Percentiles rank a stretch among this genome's conserved stretches.
These are phyloP conservation scores for Tricholoma furcatifolium DNA, from an alignment of 768 basidiomycete species.

Conservation along the genomic window DNA sequence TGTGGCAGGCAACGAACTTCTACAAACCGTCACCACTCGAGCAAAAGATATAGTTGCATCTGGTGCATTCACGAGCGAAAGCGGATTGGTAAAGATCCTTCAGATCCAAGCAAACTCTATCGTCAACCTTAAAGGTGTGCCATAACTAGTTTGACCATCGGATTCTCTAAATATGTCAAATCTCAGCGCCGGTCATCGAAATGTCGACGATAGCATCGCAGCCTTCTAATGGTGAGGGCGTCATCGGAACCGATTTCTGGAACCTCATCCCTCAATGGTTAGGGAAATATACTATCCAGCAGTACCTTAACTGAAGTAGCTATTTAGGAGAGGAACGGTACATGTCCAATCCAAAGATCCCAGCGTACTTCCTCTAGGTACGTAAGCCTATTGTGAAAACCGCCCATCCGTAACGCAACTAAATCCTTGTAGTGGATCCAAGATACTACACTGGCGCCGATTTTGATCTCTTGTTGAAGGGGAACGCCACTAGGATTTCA, in stretches of 20 bases:
- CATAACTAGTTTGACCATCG: background rate
- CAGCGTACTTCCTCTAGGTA: slow-evolving; percentile 10
- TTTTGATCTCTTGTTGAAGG: slow-evolving; percentile 10
- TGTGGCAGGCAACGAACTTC: background rate
- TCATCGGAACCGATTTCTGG: slow-evolving; percentile 1
- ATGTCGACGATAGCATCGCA: slow-evolving; percentile 12
- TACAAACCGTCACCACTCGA: background rate
- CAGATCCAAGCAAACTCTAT: slow-evolving; percentile 11
- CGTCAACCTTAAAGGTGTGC: slow-evolving; percentile 8
- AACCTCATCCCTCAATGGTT: slow-evolving; percentile 17
- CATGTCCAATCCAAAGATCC: slow-evolving; percentile 11
- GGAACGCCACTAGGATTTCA: slow-evolving; percentile 9
- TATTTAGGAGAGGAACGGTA: slow-evolving; percentile 8
- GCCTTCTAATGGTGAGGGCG: background rate
- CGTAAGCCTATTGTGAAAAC: slow-evolving; percentile 1
- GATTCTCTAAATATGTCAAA: no score
- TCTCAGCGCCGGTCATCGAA: background rate
- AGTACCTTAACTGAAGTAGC: background rate
- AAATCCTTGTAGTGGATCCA: slow-evolving; percentile 7
- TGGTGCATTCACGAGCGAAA: slow-evolving; percentile 13
- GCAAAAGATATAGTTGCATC: slow-evolving; percentile 15
- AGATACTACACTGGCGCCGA: background rate
- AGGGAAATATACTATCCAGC: background rate
- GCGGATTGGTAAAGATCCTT: slow-evolving; percentile 9
- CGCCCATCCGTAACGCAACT: no score